These are phyloP conservation scores for Lichtheimia ornata DNA, from an alignment of 371 early-diverging fungal species.

Conservation along the genomic window DNA sequence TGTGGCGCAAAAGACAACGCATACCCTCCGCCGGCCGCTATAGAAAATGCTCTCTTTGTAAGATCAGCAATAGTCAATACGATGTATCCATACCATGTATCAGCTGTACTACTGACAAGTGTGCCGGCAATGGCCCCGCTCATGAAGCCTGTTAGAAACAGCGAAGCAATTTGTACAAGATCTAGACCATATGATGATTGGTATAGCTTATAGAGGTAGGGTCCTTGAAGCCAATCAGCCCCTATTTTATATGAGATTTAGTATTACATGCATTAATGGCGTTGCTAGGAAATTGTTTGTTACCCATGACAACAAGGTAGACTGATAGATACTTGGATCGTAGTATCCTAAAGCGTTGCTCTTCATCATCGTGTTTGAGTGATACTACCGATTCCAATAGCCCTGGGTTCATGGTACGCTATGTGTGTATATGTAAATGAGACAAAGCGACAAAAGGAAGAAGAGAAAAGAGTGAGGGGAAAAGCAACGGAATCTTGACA, in stretches of 20 bases:
- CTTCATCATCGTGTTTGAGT: no score
- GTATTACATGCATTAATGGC: not conserved
- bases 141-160: slow-evolving; percentile 76
- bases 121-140: slow-evolving; percentile 77
- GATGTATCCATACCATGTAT: slow-evolving; percentile 57
- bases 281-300: not conserved
- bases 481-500: no score
- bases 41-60: not conserved
- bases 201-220: slow-evolving; percentile 76
- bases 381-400: no score
- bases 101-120: slow-evolving; percentile 70
- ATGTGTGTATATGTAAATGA: no score
- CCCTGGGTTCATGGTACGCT: no score
- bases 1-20: slow-evolving; percentile 63
- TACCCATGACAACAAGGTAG: slow-evolving; percentile 69
- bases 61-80: not conserved
- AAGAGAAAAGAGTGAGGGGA: no score
- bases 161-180: slow-evolving; percentile 64
- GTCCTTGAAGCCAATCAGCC: slow-evolving; percentile 78
- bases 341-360: slow-evolving; percentile 3
- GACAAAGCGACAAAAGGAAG: no score
- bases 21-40: slow-evolving; percentile 70
- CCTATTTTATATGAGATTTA: slow-evolving; percentile 26
- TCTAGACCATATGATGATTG: slow-evolving; percentile 56
- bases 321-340: slow-evolving; percentile 58